A percentile compares a stretch with the other conserved stretches of the same genome.
Conservation (phyloP, 73 alveolate genomes). For the Paraurostyla sp. region DNA sequence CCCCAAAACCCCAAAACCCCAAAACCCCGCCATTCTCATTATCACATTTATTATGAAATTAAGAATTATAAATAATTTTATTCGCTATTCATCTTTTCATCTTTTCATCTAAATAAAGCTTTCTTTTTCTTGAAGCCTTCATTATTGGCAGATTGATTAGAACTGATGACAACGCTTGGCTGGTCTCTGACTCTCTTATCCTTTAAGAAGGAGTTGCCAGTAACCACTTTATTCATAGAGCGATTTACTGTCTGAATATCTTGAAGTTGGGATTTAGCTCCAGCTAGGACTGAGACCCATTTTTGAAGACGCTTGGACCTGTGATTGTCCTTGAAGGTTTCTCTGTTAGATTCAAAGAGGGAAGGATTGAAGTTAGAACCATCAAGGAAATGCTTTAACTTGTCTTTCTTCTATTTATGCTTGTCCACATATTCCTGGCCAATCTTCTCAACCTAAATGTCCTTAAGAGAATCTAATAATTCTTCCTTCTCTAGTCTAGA, state of each 20-base stretch:
- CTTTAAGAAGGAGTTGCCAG: neutral
- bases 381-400: conserved; percentile 17
- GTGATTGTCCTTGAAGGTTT: conserved; percentile 2
- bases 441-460: neutral
- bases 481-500: neutral
- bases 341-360: conserved; percentile 8
- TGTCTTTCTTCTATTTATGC: neutral
- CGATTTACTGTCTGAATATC: neutral
- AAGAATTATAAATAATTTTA: too few relatives aligned
- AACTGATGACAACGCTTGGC: neutral
- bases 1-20: too few relatives aligned
- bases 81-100: too few relatives aligned
- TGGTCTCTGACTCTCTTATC: neutral
- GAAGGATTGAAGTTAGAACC: neutral
- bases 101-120: too few relatives aligned
- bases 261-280: neutral
- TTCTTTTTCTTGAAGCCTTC: too few relatives aligned
- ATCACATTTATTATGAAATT: too few relatives aligned
- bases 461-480: neutral
- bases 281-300: conserved; percentile 30
- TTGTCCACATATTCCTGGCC: neutral
- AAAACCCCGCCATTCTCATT: too few relatives aligned
- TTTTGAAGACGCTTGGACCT: neutral
- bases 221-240: neutral
- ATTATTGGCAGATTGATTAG: too few relatives aligned